Evolutionary conservation across 768 basidiomycete genomes (phyloP).

Genomic region (Tylopilus felleus): DNA sequence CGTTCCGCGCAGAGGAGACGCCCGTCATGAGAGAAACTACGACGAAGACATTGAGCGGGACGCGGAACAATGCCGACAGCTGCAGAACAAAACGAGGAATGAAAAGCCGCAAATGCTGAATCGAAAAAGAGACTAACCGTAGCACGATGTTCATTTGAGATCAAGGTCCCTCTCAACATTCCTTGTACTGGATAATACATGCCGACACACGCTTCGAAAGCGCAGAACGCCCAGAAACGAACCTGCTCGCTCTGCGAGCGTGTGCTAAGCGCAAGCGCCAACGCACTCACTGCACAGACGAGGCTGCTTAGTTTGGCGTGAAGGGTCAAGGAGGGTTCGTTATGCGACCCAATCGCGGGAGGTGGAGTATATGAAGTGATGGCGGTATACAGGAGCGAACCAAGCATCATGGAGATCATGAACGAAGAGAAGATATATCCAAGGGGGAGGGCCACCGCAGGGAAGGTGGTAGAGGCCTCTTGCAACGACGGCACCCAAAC

Average conservation of each 20-base stretch:
- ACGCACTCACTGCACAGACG: slow-evolving; percentile 56
- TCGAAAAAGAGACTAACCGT: slow-evolving; percentile 44
- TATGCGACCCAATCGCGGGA: slow-evolving; percentile 16
- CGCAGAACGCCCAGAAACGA: slow-evolving; percentile 72
- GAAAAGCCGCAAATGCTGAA: too few relatives aligned
- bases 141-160: slow-evolving; percentile 69
- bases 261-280: slow-evolving; percentile 53
- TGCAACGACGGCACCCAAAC: slow-evolving; percentile 78
- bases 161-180: slow-evolving; percentile 62
- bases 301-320: slow-evolving; percentile 67
- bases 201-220: slow-evolving; percentile 74
- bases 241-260: slow-evolving; percentile 40
- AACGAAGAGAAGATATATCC: slow-evolving; percentile 80
- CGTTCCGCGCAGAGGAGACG: slow-evolving; percentile 58
- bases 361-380: slow-evolving; percentile 37
- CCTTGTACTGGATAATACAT: slow-evolving; percentile 80
- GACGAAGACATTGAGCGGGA: slow-evolving; percentile 73
- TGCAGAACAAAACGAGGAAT: slow-evolving; percentile 22
- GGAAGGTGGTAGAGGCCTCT: slow-evolving; percentile 44
- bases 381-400: slow-evolving; percentile 64
- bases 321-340: slow-evolving; percentile 45
- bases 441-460: slow-evolving; percentile 50
- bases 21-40: slow-evolving; percentile 66
- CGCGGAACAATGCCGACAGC: slow-evolving; percentile 70
- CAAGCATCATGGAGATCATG: slow-evolving; percentile 83